Base-by-base conservation (phyloP, 75 land plant genomes). In the Picea sitchensis region DNA sequence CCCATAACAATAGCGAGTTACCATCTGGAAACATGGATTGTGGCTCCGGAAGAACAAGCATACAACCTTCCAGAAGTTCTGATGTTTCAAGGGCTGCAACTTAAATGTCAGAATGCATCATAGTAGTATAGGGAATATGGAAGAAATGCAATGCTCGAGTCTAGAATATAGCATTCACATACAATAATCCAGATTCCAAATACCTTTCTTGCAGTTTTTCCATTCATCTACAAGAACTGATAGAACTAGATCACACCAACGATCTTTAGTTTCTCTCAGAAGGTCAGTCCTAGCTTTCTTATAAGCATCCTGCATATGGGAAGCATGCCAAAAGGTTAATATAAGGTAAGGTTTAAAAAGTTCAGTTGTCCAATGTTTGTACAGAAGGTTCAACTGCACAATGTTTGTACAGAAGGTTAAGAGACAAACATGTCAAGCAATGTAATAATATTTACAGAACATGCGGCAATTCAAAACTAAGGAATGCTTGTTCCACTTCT, bases 121-220 rank as follows among this genome's bases (percentile, higher is more conserved):
- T 4, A 75, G 36, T 15, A 15, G 30, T 14, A 77, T 21, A 51
- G 14, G 79, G 14, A 77, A 44, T 51, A 34, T 17, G 36, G 44
- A 77, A 54, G 31, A 77, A 14, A 26, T 2, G 3, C 3, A 47
- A 77, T 80, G 77, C 34, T 31, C 2, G 31, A 58, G 82, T n/a
- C 30, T 61, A 26, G 31, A 18, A 78, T 23, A 61, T n/a, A 51
- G 18, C 14, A 54, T 41, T 60, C 7, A 21, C 5, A 80, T 78
- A 80, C 6, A 23, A 41, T 41, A 38, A 41, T 41, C 20, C 1
- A 23, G 12, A 36, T 82, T 41, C 20, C 1, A 23, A 21, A 36
- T 82, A 95, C 99, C 99, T 90, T 85, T 97, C 78, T 91, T 91
- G 88, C 95, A 95, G 21, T 79, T 87, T 74, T 82, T 91, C 99